A percentile compares a stretch with the other conserved stretches of the same genome.
Evolutionary conservation across 2,329 filamentous ascomycete species (phyloP).

Genomic region (Phyllachora maydis): DNA sequence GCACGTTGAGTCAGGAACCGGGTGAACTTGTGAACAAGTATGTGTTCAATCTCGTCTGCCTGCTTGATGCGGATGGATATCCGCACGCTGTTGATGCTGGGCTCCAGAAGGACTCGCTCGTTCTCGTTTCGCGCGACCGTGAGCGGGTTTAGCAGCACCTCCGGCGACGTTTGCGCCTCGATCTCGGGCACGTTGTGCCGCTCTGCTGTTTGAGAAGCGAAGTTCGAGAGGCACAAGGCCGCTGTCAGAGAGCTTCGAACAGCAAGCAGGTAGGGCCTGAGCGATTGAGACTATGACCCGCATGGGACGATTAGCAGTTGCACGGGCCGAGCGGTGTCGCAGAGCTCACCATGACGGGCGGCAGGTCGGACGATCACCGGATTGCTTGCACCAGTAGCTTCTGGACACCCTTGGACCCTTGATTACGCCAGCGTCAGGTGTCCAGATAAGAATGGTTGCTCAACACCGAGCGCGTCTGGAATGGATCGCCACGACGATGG

Average conservation of each 20-base stretch:
- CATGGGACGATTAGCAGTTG: too few species aligned
- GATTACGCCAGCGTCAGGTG: too few species aligned
- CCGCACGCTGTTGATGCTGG: slow-evolving; percentile 88
- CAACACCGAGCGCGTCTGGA: too few species aligned
- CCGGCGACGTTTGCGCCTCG: slow-evolving; percentile 79
- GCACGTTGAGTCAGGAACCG: slow-evolving; percentile 90
- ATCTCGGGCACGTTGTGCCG: slow-evolving; percentile 96
- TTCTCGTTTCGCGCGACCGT: slow-evolving; percentile 91
- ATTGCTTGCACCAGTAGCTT: too few species aligned
- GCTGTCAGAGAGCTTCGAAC: slow-evolving; percentile 88
- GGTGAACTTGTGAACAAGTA: slow-evolving; percentile 95
- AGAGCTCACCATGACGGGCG: too few species aligned
- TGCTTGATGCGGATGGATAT: slow-evolving; percentile 99
- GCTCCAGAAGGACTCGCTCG: slow-evolving; percentile 89
- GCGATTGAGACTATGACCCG: slow-evolving; percentile 76
- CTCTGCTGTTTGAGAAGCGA: slow-evolving; percentile 91
- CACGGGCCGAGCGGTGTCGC: too few species aligned
- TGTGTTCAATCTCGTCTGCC: slow-evolving; percentile 96
- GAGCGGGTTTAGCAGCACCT: slow-evolving; percentile 80
- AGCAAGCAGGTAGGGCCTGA: slow-evolving; percentile 89
- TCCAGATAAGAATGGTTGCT: too few species aligned
- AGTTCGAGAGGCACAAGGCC: slow-evolving; percentile 86
- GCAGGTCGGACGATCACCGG: too few species aligned
- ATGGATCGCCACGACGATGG: too few species aligned
- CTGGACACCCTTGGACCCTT: too few species aligned